phyloP scores from a whole-genome alignment of 1,139 yeast species.

The Yamadazyma diospyri region DNA sequence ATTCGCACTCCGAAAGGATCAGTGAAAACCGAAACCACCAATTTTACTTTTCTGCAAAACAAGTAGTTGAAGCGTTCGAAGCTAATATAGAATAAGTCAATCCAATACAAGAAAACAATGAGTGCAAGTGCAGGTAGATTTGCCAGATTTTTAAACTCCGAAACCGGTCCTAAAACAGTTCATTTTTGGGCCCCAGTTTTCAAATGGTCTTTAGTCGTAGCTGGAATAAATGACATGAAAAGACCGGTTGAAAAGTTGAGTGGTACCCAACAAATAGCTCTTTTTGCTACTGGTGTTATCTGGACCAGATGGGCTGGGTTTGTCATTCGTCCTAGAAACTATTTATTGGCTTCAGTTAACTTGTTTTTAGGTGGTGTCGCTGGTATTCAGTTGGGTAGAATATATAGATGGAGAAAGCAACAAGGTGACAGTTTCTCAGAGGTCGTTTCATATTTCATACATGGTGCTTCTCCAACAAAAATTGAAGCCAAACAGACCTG shows the following conservation, averaged over 20 bases:
- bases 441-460: conserved; percentile 54
- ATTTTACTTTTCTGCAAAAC: too few relatives aligned
- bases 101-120: conserved; percentile 27
- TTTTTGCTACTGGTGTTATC: conserved; percentile 87
- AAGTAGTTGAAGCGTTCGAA: neutral
- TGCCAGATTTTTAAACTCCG: conserved; percentile 70
- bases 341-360: conserved; percentile 85
- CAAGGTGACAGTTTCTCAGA: conserved; percentile 49
- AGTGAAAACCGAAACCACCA: conserved; percentile 3
- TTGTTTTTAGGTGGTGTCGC: conserved; percentile 92
- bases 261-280: conserved; percentile 89
- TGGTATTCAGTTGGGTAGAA: conserved; percentile 74
- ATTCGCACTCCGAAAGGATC: conserved; percentile 4
- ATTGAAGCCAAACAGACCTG: too few relatives aligned
- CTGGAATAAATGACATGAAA: conserved; percentile 80
- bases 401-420: conserved; percentile 56
- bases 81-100: neutral
- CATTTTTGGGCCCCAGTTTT: conserved; percentile 83
- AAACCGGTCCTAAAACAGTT: conserved; percentile 92
- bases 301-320: conserved; percentile 98
- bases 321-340: conserved; percentile 86
- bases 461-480: conserved; percentile 29
- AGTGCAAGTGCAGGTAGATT: conserved; percentile 58
- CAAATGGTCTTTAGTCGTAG: conserved; percentile 86
- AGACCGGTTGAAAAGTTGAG: conserved; percentile 91